phyloP scores from a whole-genome alignment of 768 basidiomycete species.

The Lactarius deliciosus region DNA sequence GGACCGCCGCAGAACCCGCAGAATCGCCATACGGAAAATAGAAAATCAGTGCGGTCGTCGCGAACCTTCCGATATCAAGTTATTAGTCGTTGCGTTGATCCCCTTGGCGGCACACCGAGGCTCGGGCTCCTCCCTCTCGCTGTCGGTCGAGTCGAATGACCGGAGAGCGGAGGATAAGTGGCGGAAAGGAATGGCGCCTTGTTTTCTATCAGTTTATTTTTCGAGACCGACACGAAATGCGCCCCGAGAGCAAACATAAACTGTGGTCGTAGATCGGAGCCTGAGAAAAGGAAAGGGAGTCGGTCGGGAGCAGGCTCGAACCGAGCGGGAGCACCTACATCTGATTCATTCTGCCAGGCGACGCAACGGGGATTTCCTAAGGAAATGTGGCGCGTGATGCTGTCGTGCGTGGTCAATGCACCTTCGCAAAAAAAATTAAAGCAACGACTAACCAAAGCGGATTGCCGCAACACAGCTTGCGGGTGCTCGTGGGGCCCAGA shows the following conservation, averaged over 20 bases:
- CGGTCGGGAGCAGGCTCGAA: neutral
- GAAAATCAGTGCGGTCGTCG: neutral
- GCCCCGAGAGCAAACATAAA: neutral
- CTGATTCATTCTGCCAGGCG: neutral
- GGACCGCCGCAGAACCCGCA: neutral
- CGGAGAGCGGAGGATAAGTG: neutral
- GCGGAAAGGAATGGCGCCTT: neutral
- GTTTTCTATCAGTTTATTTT: neutral
- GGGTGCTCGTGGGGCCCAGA: neutral
- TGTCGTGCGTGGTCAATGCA: no score
- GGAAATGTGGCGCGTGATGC: neutral
- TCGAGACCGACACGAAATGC: neutral
- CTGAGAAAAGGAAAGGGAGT: neutral
- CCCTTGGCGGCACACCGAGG: neutral
- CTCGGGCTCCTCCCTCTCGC: neutral
- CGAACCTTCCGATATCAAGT: neutral
- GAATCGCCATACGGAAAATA: neutral
- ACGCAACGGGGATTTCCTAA: neutral
- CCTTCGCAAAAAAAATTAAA: neutral
- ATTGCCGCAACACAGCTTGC: conserved; percentile 1
- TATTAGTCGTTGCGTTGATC: neutral
- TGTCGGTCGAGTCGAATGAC: neutral
- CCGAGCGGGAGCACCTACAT: neutral
- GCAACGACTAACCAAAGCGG: neutral
- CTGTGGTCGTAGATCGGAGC: neutral